Conservation (phyloP, 495 filamentous ascomycete genomes). For the Aspergillus avenaceus region DNA sequence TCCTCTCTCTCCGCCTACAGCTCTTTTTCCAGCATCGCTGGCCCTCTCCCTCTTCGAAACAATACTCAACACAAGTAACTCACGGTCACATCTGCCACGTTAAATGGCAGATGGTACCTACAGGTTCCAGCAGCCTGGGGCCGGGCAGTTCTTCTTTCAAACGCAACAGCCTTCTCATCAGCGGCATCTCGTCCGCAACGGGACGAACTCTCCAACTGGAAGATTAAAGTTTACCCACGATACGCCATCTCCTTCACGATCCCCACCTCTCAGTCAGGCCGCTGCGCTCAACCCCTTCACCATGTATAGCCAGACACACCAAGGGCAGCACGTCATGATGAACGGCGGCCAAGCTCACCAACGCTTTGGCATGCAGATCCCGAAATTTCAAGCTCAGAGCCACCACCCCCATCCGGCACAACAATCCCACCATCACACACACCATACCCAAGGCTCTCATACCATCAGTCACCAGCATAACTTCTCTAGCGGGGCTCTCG, state of each 20-base stretch:
- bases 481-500: conserved; percentile 70
- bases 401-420: conserved; percentile 71
- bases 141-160: conserved; percentile 60
- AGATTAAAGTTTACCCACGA: conserved; percentile 52
- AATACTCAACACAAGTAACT: conserved; percentile 25
- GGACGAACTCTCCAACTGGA: conserved; percentile 47
- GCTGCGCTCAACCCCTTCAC: conserved; percentile 60
- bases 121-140: conserved; percentile 69
- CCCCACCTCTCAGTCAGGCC: conserved; percentile 60
- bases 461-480: conserved; percentile 71
- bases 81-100: conserved; percentile 45
- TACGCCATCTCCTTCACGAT: conserved; percentile 68
- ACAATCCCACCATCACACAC: conserved; percentile 69
- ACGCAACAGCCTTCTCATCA: conserved; percentile 46
- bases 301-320: conserved; percentile 81
- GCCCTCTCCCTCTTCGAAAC: conserved; percentile 20
- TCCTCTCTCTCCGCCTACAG: conserved; percentile 27
- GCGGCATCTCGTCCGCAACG: conserved; percentile 51
- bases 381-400: conserved; percentile 65
- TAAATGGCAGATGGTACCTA: conserved; percentile 85
- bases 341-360: conserved; percentile 59
- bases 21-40: conserved; percentile 16
- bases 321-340: conserved; percentile 78
- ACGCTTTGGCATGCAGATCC: conserved; percentile 60
- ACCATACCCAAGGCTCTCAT: conserved; percentile 68